phyloP scores from a whole-genome alignment of 2,329 filamentous ascomycete genomes.

The Colletotrichum endophyticum region DNA sequence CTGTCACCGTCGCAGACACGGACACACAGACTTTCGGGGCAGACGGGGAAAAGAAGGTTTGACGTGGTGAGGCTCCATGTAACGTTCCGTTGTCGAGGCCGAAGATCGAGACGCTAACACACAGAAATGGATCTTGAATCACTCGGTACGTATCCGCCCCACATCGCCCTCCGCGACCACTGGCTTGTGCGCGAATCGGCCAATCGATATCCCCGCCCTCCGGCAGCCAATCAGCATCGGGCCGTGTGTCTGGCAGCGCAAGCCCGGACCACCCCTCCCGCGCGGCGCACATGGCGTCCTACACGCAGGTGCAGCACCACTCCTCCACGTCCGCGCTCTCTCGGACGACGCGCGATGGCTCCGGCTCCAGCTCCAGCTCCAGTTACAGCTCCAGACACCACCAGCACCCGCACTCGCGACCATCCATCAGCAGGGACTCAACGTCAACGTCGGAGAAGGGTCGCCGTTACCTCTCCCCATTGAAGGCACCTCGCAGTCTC shows the following conservation, averaged over 20 bases:
- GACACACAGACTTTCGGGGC: not conserved
- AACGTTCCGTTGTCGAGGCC: constrained; percentile 20
- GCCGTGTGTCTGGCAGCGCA: not conserved
- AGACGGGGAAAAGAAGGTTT: constrained; percentile 15
- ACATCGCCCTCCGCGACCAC: not conserved
- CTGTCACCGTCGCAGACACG: not conserved
- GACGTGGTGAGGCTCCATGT: constrained; percentile 21
- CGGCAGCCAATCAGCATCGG: not conserved
- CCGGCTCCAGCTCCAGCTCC: not conserved
- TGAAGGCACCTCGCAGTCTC: constrained; percentile 21
- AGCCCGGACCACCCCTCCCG: constrained; percentile 5
- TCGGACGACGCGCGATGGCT: not conserved
- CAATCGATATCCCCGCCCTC: not conserved
- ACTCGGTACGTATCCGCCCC: not conserved
- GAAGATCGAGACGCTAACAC: constrained; percentile 15
- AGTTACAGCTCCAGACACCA: not conserved
- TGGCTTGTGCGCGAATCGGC: not conserved
- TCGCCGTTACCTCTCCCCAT: constrained; percentile 21
- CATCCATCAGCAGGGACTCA: not conserved
- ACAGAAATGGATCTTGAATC: not conserved
- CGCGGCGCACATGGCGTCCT: constrained; percentile 14
- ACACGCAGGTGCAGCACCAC: not conserved
- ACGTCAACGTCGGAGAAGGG: constrained; percentile 16
- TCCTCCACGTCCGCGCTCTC: not conserved
- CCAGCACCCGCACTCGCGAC: not conserved